These are phyloP conservation scores for Thielaviopsis punctulata DNA, from an alignment of 2,329 filamentous ascomycete genomes.

Conservation along the genomic window DNA sequence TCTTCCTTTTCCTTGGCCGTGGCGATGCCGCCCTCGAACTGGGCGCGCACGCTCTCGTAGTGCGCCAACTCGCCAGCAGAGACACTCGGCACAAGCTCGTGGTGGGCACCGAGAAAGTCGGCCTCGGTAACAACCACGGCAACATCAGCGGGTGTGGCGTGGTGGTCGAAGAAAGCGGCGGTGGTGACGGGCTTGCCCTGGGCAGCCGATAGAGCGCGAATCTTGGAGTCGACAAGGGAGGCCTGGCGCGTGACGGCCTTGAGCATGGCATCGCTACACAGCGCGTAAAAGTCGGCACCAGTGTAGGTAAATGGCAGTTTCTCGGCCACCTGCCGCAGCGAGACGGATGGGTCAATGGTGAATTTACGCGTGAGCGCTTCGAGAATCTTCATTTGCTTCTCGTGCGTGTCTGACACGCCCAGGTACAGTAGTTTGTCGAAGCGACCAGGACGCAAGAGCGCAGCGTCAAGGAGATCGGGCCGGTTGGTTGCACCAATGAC, in stretches of 20 bases:
- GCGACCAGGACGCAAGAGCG: conserved; percentile 69
- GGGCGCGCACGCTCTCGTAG: conserved; percentile 67
- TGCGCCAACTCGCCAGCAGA: conserved; percentile 82
- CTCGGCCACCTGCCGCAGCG: conserved; percentile 55
- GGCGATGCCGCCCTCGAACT: conserved; percentile 51
- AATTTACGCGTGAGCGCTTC: conserved; percentile 96
- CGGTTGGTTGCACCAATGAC: conserved; percentile 94
- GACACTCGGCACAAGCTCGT: conserved; percentile 82
- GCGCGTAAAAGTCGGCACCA: conserved; percentile 88
- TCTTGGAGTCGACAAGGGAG: conserved; percentile 64
- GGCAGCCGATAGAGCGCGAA: conserved; percentile 47
- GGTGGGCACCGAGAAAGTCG: conserved; percentile 70
- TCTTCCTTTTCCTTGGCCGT: conserved; percentile 19
- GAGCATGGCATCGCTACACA: conserved; percentile 96
- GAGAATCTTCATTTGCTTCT: conserved; percentile 87
- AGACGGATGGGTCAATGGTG: conserved; percentile 62
- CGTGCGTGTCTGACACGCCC: conserved; percentile 88
- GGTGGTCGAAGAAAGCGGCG: conserved; percentile 90
- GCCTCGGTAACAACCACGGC: conserved; percentile 76
- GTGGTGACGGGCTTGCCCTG: conserved; percentile 47
- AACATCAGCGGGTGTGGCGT: conserved; percentile 65
- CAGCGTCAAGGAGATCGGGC: conserved; percentile 82
- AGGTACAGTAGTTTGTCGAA: conserved; percentile 99
- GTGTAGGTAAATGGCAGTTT: conserved; percentile 89
- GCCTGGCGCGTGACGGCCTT: conserved; percentile 93